Base-by-base conservation (phyloP, 179 eudicot species). In the Silene coronaria region DNA sequence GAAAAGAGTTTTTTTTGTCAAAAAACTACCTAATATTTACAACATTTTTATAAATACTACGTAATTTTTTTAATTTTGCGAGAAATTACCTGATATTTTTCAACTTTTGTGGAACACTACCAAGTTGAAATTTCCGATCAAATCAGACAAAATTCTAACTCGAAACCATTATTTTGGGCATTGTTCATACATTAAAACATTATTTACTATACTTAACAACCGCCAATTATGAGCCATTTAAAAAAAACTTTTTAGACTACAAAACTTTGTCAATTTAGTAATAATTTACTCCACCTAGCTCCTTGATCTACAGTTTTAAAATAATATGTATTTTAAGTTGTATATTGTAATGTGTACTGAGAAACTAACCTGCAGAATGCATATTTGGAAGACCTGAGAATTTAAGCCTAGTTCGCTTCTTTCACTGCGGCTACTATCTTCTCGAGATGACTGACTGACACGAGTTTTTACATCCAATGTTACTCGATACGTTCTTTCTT, bases 351-450 rank as follows among this genome's bases (percentile, higher is more conserved):
- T n/a, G n/a, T 71, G 45, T 17, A 14, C 23, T 27, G 59, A 71
- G 19, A 45, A 2, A 45, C 73, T 70, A 57, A 70, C 73, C 60
- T 70, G 8, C 59, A 46, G 36, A 70, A 28, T 71, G 63, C 45
- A 71, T 55, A 46, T 71, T 21, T 55, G 19, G 36, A 19, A 36
- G 75, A 46, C 11, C 30, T 26, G 46, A 55, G 17, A 5, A 17
- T 2, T 24, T 45, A 21, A n/a, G 3, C 76, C 38, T 58, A 58
- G 22, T 22, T 32, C 61, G 55, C 36, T 75, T 48, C 22, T 30
- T 60, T 60, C 2, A 66, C 53, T 60, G 67, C 77, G 67, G 70
- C 23, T 9, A 79, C 9, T 45, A 59, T 28, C 72, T 36, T 82
- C 67, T 75, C 63, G 14, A 82, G 80, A 42, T 48, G 51, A 17